A percentile compares a stretch with the other conserved stretches of the same genome.
Evolutionary conservation across 306 rosid species (phyloP).

Genomic region (Arachis stenosperma): DNA sequence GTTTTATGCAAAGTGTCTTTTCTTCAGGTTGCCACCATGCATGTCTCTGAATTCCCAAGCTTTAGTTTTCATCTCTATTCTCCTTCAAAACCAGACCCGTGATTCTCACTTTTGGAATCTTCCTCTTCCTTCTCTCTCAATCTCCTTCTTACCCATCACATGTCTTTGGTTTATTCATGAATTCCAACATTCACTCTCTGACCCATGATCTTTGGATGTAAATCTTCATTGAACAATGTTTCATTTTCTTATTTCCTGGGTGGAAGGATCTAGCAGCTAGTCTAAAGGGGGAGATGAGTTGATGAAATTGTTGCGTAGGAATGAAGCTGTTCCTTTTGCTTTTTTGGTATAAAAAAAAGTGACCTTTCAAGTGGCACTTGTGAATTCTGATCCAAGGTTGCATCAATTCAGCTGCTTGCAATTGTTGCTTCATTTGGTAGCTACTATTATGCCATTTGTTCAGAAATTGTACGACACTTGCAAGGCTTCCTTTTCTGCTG

Average conservation of each 20-base stretch:
- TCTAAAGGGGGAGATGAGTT: slow-evolving; percentile 24
- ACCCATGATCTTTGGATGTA: not conserved
- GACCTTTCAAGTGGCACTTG: not conserved
- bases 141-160: not conserved
- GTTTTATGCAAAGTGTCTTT: slow-evolving; percentile 23
- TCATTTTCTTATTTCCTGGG: not conserved
- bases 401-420: slow-evolving; percentile 16
- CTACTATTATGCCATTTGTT: slow-evolving; percentile 44
- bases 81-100: not conserved
- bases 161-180: not conserved
- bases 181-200: not conserved
- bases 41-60: not conserved
- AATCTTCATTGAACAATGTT: not conserved
- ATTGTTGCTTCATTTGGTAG: slow-evolving; percentile 29
- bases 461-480: slow-evolving; percentile 51
- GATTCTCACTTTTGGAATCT: not conserved
- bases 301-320: slow-evolving; percentile 42
- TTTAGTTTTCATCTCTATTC: not conserved
- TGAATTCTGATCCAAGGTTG: slow-evolving; percentile 19
- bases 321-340: slow-evolving; percentile 46
- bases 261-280: not conserved
- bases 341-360: slow-evolving; percentile 18
- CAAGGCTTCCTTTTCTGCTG: slow-evolving; percentile 45
- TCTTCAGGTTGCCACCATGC: slow-evolving; percentile 24
- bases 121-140: not conserved